Base-by-base conservation (phyloP, 352 stramenopile genomes). In the Pythium scleroteichum region DNA sequence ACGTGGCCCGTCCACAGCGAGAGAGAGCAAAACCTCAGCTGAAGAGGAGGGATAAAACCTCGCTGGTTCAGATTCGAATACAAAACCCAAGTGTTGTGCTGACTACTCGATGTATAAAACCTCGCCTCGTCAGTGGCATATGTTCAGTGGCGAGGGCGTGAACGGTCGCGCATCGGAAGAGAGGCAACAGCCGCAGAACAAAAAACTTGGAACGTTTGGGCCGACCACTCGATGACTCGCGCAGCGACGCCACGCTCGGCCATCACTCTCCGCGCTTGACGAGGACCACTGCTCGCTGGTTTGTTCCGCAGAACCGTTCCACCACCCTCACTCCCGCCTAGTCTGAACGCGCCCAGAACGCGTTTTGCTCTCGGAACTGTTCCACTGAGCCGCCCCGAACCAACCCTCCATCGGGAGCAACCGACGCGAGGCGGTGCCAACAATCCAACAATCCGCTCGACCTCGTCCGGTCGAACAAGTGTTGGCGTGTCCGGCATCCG, bases 21-120 rank as follows among this genome's bases (percentile, higher is more conserved):
- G 51, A 58, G 51, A 46, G 38, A 24, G 23, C 13, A 22, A 16
- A 20, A 35, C 32, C 26, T 17, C n/a, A 46, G 51, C 51, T 49
- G 49, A 45, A 7, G 20, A 56, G 19, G 22, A 58, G 40, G n/a
- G 35, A 52, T 64, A 64, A 64, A 64, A 64, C 56, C 56, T 52
- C 26, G 9, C 6, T 40, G 27, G 40, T 54, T 9, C 8, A 19
- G 1, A 12, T 3, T 4, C 3, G 23, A 3, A 51, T 57, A 51
- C 46, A 51, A 50, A 44, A 19, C 22, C 19, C 46, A 56, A 64
- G 56, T 64, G 19, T 39, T 10, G 38, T 57, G 56, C 56, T 64
- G 56, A 64, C 56, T 64, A 64, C 45, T 64, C 26, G 46, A 41
- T n/a, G 2, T 57, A n/a, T 26, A 64, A 64, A 64, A 64, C 56